Evolutionary conservation across 2,329 filamentous ascomycete genomes (phyloP).

Genomic region (Alternaria brassicae): DNA sequence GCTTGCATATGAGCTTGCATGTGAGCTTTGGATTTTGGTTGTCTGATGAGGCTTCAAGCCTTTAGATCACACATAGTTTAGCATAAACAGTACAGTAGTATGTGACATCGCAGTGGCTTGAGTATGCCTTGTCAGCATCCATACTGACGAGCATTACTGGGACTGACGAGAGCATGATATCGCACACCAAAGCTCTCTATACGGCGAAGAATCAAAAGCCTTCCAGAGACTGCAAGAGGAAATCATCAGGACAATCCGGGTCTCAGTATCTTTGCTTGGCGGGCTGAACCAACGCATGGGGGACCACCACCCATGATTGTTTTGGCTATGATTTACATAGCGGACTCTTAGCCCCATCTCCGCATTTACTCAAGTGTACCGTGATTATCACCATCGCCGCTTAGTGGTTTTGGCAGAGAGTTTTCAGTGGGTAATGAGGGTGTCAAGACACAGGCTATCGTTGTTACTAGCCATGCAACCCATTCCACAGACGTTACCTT

Average conservation of each 20-base stretch:
- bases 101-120: neutral
- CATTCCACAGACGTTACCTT: too few species aligned
- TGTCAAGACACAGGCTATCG: too few species aligned
- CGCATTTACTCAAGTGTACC: too few species aligned
- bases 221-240: neutral
- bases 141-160: constrained; percentile 9
- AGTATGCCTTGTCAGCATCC: neutral
- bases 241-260: neutral
- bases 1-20: neutral
- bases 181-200: too few species aligned
- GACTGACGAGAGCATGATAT: constrained; percentile 21
- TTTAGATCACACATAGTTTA: neutral
- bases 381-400: too few species aligned
- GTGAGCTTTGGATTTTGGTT: neutral
- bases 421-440: too few species aligned
- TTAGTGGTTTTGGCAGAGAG: too few species aligned
- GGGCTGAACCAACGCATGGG: neutral
- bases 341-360: too few species aligned
- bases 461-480: too few species aligned
- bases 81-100: neutral
- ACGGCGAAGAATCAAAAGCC: neutral
- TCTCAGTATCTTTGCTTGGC: neutral
- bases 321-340: too few species aligned
- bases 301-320: neutral
- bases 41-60: neutral